A percentile compares a stretch with the other conserved stretches of the same genome.
Conservation (phyloP, 306 rosid genomes). For the Adenanthera pavonina region DNA sequence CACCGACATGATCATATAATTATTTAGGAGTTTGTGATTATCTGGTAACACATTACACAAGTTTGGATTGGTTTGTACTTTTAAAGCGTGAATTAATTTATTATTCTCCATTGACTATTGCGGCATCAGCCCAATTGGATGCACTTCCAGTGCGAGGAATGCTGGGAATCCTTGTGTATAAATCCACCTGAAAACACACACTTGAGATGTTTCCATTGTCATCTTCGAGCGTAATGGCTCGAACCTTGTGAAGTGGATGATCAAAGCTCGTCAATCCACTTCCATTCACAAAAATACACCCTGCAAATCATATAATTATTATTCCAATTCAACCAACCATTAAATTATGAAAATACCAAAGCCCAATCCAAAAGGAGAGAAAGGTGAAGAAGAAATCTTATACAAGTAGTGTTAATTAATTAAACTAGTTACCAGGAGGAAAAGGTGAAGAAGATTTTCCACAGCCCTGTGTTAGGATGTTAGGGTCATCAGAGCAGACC, state of each 20-base stretch:
- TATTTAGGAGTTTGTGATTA: background rate
- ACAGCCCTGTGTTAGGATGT: constrained; percentile 52
- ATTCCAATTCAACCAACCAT: constrained; percentile 11
- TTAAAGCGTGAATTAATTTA: background rate
- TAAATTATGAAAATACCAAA: constrained; percentile 1
- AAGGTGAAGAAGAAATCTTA: background rate
- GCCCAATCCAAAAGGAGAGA: background rate
- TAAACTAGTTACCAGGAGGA: constrained; percentile 58
- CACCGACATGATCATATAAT: background rate
- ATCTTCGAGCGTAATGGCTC: constrained; percentile 49
- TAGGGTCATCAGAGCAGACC: constrained; percentile 55
- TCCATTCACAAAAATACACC: constrained; percentile 63
- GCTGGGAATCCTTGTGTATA: constrained; percentile 57
- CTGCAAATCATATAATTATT: constrained; percentile 26
- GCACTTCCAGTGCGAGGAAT: constrained; percentile 67
- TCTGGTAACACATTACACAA: background rate
- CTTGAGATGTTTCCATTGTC: constrained; percentile 55
- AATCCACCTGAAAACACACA: constrained; percentile 62
- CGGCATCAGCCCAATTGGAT: constrained; percentile 58
- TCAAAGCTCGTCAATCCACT: constrained; percentile 65
- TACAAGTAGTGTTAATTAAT: background rate
- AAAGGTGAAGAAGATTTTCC: constrained; percentile 59
- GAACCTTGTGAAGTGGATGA: constrained; percentile 66
- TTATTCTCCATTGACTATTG: constrained; percentile 41
- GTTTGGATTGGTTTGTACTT: background rate